These are phyloP conservation scores for Heterobasidion parviporum DNA, from an alignment of 1,284 basidiomycete genomes.

Conservation along the genomic window DNA sequence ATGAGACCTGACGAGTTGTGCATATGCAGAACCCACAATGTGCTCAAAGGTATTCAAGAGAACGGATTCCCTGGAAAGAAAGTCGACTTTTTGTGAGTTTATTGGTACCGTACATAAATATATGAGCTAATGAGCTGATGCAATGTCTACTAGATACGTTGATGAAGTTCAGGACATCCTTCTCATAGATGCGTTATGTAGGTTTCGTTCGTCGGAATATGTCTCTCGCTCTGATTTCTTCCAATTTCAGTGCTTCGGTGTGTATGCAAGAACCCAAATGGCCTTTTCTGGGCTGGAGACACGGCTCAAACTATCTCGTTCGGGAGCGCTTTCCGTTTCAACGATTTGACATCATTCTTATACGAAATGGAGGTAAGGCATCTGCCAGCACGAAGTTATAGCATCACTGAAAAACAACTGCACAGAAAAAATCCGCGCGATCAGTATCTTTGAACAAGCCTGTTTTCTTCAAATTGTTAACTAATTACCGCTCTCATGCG, in stretches of 20 bases:
- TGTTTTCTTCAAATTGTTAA: constrained; percentile 46
- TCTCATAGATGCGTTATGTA: constrained; percentile 56
- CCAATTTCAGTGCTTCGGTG: constrained; percentile 42
- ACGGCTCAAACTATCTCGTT: constrained; percentile 71
- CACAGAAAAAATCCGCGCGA: constrained; percentile 1
- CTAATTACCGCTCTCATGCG: constrained; percentile 66
- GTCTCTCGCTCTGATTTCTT: not conserved
- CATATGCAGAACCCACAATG: constrained; percentile 36
- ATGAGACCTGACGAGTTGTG: not conserved
- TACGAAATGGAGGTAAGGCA: constrained; percentile 45
- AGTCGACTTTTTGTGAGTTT: constrained; percentile 51
- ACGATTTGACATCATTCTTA: constrained; percentile 63
- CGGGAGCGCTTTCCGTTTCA: constrained; percentile 65
- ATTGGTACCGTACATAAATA: not conserved
- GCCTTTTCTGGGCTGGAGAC: constrained; percentile 73
- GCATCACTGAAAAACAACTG: not conserved
- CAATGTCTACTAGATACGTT: constrained; percentile 42
- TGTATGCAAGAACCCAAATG: constrained; percentile 54
- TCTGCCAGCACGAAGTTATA: not conserved
- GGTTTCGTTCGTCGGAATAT: constrained; percentile 9
- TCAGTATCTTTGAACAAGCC: constrained; percentile 19
- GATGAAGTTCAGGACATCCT: constrained; percentile 72
- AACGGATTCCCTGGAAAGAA: constrained; percentile 26
- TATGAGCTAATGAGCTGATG: not conserved
- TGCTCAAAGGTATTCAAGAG: constrained; percentile 30